These are phyloP conservation scores for Hortiboletus campestris DNA, from an alignment of 768 basidiomycete genomes.

Conservation along the genomic window DNA sequence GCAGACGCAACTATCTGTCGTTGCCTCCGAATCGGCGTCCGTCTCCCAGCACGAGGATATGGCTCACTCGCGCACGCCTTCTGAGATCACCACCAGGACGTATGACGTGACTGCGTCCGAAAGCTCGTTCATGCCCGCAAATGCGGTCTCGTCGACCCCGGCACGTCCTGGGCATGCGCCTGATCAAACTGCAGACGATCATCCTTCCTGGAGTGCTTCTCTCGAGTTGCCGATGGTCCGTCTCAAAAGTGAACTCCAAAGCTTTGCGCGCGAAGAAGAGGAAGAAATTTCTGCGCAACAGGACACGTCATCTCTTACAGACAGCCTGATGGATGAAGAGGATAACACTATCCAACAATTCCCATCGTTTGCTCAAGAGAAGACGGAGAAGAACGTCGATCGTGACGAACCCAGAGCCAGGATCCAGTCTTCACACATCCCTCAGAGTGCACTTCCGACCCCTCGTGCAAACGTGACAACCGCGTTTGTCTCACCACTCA, in stretches of 20 bases:
- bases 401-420: slow-evolving; percentile 54
- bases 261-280: slow-evolving; percentile 43
- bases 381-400: slow-evolving; percentile 43
- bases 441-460: slow-evolving; percentile 29
- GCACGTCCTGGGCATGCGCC: slow-evolving; percentile 38
- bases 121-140: slow-evolving; percentile 71
- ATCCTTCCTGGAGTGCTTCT: slow-evolving; percentile 69
- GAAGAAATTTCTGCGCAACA: slow-evolving; percentile 29
- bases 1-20: slow-evolving; percentile 35
- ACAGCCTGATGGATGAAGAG: slow-evolving; percentile 33
- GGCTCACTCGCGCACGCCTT: slow-evolving; percentile 12
- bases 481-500: slow-evolving; percentile 46
- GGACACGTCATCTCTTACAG: slow-evolving; percentile 18
- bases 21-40: slow-evolving; percentile 13
- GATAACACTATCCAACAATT: slow-evolving; percentile 26
- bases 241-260: slow-evolving; percentile 60
- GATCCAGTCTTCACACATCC: slow-evolving; percentile 37
- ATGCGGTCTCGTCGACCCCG: slow-evolving; percentile 77
- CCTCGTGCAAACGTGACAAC: slow-evolving; percentile 35
- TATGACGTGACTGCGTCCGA: slow-evolving; percentile 54
- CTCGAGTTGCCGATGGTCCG: slow-evolving; percentile 73
- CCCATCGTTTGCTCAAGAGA: slow-evolving; percentile 40
- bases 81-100: slow-evolving; percentile 1
- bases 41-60: slow-evolving; percentile 11
- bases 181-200: slow-evolving; percentile 44